Evolutionary conservation across 1,284 basidiomycete species (phyloP).

Genomic region (Leucoagaricus sp.): DNA sequence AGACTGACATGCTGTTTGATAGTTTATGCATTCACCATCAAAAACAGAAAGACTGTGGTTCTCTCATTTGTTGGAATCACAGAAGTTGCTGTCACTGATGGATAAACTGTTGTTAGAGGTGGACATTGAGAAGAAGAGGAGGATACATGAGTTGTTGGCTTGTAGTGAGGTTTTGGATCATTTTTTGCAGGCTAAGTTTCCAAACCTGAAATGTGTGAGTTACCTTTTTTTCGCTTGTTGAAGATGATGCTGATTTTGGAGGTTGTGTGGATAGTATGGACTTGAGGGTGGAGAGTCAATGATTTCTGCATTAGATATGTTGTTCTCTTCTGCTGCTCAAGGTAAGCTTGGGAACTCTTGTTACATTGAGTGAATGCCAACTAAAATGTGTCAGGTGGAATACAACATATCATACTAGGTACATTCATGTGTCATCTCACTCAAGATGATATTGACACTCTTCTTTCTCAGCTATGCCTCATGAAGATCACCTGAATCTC

Average conservation of each 20-base stretch:
- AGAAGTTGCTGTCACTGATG: slow-evolving; percentile 40
- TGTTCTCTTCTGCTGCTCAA: slow-evolving; percentile 69
- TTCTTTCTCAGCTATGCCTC: slow-evolving; percentile 63
- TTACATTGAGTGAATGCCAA: neutral
- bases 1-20: no score
- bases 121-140: slow-evolving; percentile 45
- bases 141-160: slow-evolving; percentile 69
- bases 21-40: slow-evolving; percentile 83
- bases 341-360: slow-evolving; percentile 37
- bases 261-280: slow-evolving; percentile 57
- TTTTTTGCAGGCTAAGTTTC: slow-evolving; percentile 81
- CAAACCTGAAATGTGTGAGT: slow-evolving; percentile 71
- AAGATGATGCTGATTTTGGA: neutral
- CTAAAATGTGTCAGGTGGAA: slow-evolving; percentile 48
- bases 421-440: neutral
- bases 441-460: neutral
- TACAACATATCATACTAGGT: slow-evolving; percentile 69
- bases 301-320: slow-evolving; percentile 79
- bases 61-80: slow-evolving; percentile 78
- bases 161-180: slow-evolving; percentile 82
- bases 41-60: slow-evolving; percentile 86
- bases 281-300: slow-evolving; percentile 90
- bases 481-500: slow-evolving; percentile 85
- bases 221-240: neutral
- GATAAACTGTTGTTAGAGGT: slow-evolving; percentile 26